phyloP scores from a whole-genome alignment of 2,329 filamentous ascomycete genomes.

The Pseudocercospora vitis region DNA sequence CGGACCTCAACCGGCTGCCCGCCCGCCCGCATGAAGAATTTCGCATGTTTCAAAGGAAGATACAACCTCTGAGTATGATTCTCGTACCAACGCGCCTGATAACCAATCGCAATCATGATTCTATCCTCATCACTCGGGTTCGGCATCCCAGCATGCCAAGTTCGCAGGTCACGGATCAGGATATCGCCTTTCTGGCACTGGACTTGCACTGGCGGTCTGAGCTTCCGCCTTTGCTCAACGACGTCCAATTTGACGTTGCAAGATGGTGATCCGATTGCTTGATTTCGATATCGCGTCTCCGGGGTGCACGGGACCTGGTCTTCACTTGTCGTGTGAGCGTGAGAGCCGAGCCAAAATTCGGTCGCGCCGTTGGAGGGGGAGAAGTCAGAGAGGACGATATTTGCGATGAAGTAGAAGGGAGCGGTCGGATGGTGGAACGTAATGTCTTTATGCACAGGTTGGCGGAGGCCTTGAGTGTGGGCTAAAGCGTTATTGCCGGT shows the following conservation, averaged over 20 bases:
- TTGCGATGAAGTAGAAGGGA: conserved; percentile 57
- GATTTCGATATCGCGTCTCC: conserved; percentile 43
- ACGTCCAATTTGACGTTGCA: conserved; percentile 49
- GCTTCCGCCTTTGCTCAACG: conserved; percentile 41
- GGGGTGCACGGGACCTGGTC: conserved; percentile 54
- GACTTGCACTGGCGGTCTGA: conserved; percentile 52
- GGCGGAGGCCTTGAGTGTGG: conserved; percentile 42
- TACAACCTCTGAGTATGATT: conserved; percentile 21
- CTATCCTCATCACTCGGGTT: conserved; percentile 47
- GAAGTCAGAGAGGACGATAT: conserved; percentile 54
- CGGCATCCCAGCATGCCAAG: conserved; percentile 64
- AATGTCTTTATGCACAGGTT: conserved; percentile 60
- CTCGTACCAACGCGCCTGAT: conserved; percentile 28
- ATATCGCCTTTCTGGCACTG: conserved; percentile 55
- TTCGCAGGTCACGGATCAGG: conserved; percentile 58
- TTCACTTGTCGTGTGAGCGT: conserved; percentile 38
- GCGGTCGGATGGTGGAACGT: conserved; percentile 57
- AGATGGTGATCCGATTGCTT: conserved; percentile 37
- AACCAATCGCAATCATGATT: conserved; percentile 32
- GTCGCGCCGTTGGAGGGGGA: conserved; percentile 56
- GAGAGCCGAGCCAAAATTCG: conserved; percentile 60
- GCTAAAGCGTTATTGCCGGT: conserved; percentile 45
- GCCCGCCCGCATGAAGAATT: conserved; percentile 22
- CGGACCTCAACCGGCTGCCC: conserved; percentile 20
- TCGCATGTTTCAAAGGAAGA: conserved; percentile 17